Evolutionary conservation across 352 stramenopile species (phyloP).

Genomic region (Phytophthora melonis): DNA sequence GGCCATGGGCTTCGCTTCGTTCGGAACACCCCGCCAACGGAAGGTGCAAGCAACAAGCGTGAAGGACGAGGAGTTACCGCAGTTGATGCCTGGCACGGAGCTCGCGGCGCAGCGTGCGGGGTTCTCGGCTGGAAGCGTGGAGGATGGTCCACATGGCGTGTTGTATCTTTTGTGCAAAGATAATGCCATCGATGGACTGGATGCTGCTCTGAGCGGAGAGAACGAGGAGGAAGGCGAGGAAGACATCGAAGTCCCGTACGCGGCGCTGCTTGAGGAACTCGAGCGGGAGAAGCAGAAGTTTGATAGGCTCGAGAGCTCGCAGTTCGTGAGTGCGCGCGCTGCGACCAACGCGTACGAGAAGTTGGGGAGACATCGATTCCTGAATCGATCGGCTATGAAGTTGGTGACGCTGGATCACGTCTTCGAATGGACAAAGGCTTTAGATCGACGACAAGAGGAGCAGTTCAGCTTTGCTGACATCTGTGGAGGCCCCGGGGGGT

Average conservation of each 20-base stretch:
- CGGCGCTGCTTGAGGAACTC: constrained; percentile 45
- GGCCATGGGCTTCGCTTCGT: constrained; percentile 73
- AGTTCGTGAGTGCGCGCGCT: constrained; percentile 54
- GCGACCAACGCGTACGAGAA: constrained; percentile 66
- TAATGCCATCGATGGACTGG: constrained; percentile 4
- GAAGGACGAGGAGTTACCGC: constrained; percentile 17
- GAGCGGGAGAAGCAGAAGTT: constrained; percentile 55
- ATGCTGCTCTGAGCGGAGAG: constrained; percentile 12
- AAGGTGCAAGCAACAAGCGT: background rate
- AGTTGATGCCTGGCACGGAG: constrained; percentile 55
- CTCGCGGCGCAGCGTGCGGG: constrained; percentile 13
- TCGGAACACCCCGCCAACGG: constrained; percentile 45
- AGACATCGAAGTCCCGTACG: constrained; percentile 15
- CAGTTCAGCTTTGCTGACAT: constrained; percentile 77
- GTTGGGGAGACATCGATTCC: constrained; percentile 67
- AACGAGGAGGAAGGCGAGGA: background rate
- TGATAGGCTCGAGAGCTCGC: constrained; percentile 34
- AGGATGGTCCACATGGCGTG: constrained; percentile 35
- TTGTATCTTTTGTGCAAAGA: constrained; percentile 43
- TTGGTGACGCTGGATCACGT: constrained; percentile 78
- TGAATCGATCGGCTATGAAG: constrained; percentile 89
- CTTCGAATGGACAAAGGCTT: constrained; percentile 55
- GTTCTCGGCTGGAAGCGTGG: constrained; percentile 15
- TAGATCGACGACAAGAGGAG: background rate
- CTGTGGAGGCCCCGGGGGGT: constrained; percentile 81